These are phyloP conservation scores for Aspergillus sp. DNA, from an alignment of 2,329 filamentous ascomycete genomes.

Conservation along the genomic window DNA sequence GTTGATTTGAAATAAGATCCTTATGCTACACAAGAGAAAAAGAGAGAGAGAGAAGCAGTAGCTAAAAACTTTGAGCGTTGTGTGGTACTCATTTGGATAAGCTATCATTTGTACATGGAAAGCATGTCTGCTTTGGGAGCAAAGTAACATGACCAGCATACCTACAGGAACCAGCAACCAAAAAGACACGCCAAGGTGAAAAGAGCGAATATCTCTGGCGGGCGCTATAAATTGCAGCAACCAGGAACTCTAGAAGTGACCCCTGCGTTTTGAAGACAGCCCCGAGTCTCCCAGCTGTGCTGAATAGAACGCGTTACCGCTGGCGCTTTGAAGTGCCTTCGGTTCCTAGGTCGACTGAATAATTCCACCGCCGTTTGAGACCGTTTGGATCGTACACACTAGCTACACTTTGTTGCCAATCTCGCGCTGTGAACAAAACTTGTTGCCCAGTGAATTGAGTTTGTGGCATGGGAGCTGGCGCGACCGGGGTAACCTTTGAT, in stretches of 20 bases:
- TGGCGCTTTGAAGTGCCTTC: slow-evolving; percentile 36
- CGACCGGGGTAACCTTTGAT: slow-evolving; percentile 31
- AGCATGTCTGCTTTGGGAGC: not conserved
- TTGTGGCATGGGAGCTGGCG: slow-evolving; percentile 36
- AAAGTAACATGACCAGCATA: not conserved
- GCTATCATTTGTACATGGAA: not conserved
- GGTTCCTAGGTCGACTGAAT: slow-evolving; percentile 35
- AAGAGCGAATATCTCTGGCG: not conserved
- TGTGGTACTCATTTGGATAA: not conserved
- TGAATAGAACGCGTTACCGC: slow-evolving; percentile 23
- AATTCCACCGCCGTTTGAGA: slow-evolving; percentile 48
- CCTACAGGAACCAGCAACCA: not conserved
- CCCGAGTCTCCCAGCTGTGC: not conserved
- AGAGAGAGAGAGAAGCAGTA: not conserved
- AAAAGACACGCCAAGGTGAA: not conserved
- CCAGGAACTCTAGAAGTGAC: not conserved
- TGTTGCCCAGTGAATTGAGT: slow-evolving; percentile 34
- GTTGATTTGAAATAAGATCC: not conserved
- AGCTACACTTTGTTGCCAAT: slow-evolving; percentile 52
- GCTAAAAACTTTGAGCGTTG: too few species aligned
- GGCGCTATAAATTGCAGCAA: not conserved
- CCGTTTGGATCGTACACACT: slow-evolving; percentile 51
- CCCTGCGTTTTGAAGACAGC: not conserved
- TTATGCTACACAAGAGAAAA: not conserved
- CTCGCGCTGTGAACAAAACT: slow-evolving; percentile 47